Percentiles rank a stretch among this genome's conserved stretches.
These are phyloP conservation scores for Grosmannia clavigera DNA, from an alignment of 2,329 filamentous ascomycete species.

Conservation along the genomic window DNA sequence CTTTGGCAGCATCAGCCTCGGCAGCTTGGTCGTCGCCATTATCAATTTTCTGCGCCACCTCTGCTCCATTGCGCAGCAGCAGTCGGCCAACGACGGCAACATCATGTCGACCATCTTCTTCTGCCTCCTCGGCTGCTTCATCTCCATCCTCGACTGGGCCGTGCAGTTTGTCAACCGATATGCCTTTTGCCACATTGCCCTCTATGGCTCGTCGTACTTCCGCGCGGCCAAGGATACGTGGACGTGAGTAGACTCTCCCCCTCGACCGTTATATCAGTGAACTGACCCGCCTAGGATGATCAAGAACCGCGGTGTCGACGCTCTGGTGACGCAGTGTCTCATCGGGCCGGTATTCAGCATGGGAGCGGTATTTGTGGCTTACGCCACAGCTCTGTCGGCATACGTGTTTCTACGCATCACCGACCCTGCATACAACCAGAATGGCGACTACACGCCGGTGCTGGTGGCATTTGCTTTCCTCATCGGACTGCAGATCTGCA, in stretches of 20 bases:
- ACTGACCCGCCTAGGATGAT: conserved; percentile 47
- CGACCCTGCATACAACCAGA: conserved; percentile 61
- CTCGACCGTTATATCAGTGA: background rate
- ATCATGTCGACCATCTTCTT: conserved; percentile 53
- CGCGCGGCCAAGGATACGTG: conserved; percentile 80
- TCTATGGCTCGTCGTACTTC: conserved; percentile 85
- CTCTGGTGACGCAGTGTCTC: conserved; percentile 78
- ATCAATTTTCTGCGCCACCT: conserved; percentile 76
- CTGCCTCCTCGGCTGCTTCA: conserved; percentile 65
- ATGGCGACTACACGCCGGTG: conserved; percentile 58
- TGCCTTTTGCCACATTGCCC: conserved; percentile 81
- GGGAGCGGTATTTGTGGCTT: conserved; percentile 73
- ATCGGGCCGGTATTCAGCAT: conserved; percentile 63
- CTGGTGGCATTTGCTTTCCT: conserved; percentile 78
- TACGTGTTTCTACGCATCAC: conserved; percentile 84
- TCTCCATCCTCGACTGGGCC: conserved; percentile 71
- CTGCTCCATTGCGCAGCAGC: conserved; percentile 63
- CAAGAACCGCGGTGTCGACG: conserved; percentile 82
- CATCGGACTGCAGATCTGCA: conserved; percentile 79
- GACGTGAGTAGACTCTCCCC: conserved; percentile 30
- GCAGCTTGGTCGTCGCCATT: conserved; percentile 74
- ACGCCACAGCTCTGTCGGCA: conserved; percentile 65
- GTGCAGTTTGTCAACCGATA: conserved; percentile 85
- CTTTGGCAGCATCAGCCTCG: conserved; percentile 82
- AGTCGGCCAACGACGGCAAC: conserved; percentile 54